Conservation (phyloP, 2,329 filamentous ascomycete species). For the Cercospora nicotianae region DNA sequence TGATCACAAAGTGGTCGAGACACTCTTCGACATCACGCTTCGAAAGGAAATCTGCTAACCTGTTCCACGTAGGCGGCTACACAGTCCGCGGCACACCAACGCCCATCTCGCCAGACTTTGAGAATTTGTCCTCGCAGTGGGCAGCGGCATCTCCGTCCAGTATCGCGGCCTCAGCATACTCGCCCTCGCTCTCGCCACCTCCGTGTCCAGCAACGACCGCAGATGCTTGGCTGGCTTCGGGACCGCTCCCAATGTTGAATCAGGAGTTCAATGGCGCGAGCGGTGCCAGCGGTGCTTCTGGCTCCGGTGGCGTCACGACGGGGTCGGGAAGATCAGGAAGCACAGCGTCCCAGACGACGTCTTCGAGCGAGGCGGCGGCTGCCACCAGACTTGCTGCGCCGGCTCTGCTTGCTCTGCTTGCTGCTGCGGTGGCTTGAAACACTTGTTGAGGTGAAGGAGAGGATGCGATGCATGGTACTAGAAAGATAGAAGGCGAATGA, state of each 20-base stretch:
- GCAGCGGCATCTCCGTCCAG: constrained; percentile 69
- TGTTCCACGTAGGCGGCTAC: constrained; percentile 59
- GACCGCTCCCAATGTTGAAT: constrained; percentile 68
- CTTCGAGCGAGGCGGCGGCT: background rate
- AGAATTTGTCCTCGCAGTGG: constrained; percentile 76
- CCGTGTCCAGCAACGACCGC: constrained; percentile 69
- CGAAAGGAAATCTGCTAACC: background rate
- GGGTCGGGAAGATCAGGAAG: background rate
- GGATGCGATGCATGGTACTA: background rate
- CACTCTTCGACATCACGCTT: too few relatives aligned
- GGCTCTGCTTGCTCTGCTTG: constrained; percentile 12
- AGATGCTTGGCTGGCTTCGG: constrained; percentile 71
- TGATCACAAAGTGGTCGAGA: too few relatives aligned
- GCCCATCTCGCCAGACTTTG: constrained; percentile 72
- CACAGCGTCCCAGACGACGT: background rate
- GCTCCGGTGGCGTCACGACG: background rate
- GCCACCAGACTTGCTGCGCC: constrained; percentile 11
- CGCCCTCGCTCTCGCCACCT: constrained; percentile 60
- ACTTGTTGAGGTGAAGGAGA: background rate
- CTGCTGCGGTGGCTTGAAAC: constrained; percentile 3
- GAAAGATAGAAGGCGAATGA: constrained; percentile 1
- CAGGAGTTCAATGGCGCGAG: constrained; percentile 21
- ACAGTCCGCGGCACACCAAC: constrained; percentile 71
- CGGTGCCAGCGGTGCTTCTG: constrained; percentile 5
- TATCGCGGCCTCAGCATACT: constrained; percentile 65